phyloP scores from a whole-genome alignment of 208 protist species.

The Leishmania major region DNA sequence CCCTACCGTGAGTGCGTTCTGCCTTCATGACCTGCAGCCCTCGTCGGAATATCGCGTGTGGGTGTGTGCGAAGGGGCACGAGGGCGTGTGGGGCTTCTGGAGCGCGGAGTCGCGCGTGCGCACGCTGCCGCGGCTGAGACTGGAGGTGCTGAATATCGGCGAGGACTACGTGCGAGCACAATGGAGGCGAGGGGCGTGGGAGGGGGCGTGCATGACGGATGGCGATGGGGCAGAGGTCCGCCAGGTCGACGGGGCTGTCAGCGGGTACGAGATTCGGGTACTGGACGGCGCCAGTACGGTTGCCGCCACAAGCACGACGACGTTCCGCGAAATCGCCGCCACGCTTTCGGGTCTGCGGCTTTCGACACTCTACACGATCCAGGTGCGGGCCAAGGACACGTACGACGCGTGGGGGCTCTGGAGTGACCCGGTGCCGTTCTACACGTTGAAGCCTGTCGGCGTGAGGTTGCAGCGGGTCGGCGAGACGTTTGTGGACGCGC shows the following conservation, averaged over 20 bases:
- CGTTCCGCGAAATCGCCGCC: conserved; percentile 68
- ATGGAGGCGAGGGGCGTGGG: conserved; percentile 81
- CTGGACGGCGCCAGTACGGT: conserved; percentile 56
- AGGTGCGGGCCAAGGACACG: conserved; percentile 91
- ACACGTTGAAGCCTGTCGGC: conserved; percentile 79
- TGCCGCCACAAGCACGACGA: conserved; percentile 53
- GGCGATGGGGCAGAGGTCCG: conserved; percentile 53
- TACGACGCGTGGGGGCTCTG: conserved; percentile 93
- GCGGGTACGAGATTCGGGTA: conserved; percentile 88
- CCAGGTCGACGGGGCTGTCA: conserved; percentile 85
- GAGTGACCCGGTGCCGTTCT: conserved; percentile 77
- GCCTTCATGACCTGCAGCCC: conserved; percentile 76
- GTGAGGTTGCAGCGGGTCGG: conserved; percentile 60
- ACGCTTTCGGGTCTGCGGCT: conserved; percentile 67
- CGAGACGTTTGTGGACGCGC: conserved; percentile 84
- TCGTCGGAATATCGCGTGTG: conserved; percentile 91
- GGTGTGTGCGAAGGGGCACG: conserved; percentile 83
- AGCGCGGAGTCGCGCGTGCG: conserved; percentile 89
- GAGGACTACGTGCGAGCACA: conserved; percentile 91
- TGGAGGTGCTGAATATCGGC: conserved; percentile 78
- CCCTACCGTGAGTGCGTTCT: conserved; percentile 81
- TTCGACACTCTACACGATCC: conserved; percentile 77
- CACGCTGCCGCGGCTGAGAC: conserved; percentile 87
- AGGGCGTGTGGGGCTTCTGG: conserved; percentile 92
- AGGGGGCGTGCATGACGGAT: conserved; percentile 34